Conservation (phyloP, 495 filamentous ascomycete genomes). For the Talaromyces trachyspermus region DNA sequence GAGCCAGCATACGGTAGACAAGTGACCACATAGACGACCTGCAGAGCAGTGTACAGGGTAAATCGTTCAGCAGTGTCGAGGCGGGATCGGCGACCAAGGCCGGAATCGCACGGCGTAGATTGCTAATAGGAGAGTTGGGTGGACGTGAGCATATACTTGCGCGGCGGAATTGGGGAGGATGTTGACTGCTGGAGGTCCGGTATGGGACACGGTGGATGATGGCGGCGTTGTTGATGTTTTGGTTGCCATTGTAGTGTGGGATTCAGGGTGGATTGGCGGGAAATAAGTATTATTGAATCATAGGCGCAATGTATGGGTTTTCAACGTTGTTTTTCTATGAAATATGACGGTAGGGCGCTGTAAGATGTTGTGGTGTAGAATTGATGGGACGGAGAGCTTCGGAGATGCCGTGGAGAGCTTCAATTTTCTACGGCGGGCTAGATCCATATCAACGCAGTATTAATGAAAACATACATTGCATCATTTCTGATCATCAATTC, state of each 20-base stretch:
- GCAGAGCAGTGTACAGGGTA: conserved; percentile 60
- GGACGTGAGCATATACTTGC: conserved; percentile 49
- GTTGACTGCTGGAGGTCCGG: conserved; percentile 18
- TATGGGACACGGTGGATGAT: conserved; percentile 1
- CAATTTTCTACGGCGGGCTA: not conserved
- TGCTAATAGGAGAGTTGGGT: conserved; percentile 58
- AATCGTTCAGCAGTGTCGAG: conserved; percentile 47
- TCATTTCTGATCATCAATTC: not conserved
- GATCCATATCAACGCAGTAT: not conserved
- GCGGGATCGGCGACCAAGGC: conserved; percentile 66
- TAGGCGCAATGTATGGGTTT: too few species aligned
- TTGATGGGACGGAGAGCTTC: too few species aligned
- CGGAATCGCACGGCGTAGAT: conserved; percentile 55
- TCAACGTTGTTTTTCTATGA: too few species aligned
- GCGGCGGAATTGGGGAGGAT: conserved; percentile 43
- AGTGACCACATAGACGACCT: conserved; percentile 58
- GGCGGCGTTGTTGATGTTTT: too few species aligned
- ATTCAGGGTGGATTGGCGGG: not conserved
- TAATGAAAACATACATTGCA: too few species aligned
- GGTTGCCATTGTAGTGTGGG: not conserved
- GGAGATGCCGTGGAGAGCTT: not conserved
- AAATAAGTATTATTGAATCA: too few species aligned
- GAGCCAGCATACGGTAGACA: conserved; percentile 66
- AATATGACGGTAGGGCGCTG: not conserved
- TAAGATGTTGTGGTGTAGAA: too few species aligned